Base-by-base conservation (phyloP, 768 basidiomycete species). In the Lyophyllum decastes region DNA sequence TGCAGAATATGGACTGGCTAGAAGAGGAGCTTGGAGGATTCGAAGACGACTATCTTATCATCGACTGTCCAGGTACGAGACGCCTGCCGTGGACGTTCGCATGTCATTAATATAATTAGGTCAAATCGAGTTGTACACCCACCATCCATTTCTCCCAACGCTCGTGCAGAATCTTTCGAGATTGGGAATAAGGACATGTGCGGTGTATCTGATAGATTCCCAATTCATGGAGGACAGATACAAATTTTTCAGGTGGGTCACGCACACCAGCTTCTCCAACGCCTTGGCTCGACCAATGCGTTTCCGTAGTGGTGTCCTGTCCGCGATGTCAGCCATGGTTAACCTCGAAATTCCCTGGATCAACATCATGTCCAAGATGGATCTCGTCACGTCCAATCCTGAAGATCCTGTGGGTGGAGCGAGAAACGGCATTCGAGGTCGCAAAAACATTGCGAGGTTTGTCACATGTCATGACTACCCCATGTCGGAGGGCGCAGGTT, bases 211-310 rank as follows among this genome's bases (percentile, higher is more conserved):
- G 41, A 87, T 99, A 61, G 97, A 99, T 69, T 95, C 93, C 0
- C 97, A 99, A 65, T 99, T 99, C 75, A 98, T 98, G 94, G 97
- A 99, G 74, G 97, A 99, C 72, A 89, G 91, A 62, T 92, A 94
- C 72, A 99, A 99, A 68, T 99, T 97, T 75, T 99, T 99, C 74
- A 90, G 90, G 92, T 88, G 49, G 33, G 63, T 43, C 46, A 30
- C 51, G 27, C 22, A 24, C 56, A 44, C 35, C 3, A 10, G 7
- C 35, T 4, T 41, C 56, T 52, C 27, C 14, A 51, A 24, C 19
- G 44, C 24, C 47, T 35, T 41, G n/a, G 7, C 24, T 17, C 33
- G 38, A 59, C 54, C 30, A 60, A 54, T 30, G 16, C 30, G 47
- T 59, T 55, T 52, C 34, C 56, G 19, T 63, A 94, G 94, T 57